These are phyloP conservation scores for Albugo laibachii DNA, from an alignment of 352 stramenopile genomes.

Conservation along the genomic window DNA sequence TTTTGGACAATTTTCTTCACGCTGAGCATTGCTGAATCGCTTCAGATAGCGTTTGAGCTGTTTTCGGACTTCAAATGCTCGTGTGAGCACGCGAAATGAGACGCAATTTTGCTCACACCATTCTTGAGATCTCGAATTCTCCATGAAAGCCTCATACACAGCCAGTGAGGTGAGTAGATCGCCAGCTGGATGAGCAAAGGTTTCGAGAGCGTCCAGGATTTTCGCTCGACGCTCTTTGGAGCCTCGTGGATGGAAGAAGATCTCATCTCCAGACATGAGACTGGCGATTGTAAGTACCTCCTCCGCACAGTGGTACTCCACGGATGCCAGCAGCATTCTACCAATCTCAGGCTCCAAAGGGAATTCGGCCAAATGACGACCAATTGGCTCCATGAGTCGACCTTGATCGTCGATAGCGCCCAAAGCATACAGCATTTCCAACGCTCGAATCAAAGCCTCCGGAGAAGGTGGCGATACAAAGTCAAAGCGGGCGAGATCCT, in stretches of 20 bases:
- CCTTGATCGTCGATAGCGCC: constrained; percentile 36
- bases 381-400: constrained; percentile 57
- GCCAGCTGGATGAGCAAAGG: constrained; percentile 40
- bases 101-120: constrained; percentile 65
- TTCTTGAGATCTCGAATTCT: constrained; percentile 30
- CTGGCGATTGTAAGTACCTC: constrained; percentile 92
- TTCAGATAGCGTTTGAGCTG: constrained; percentile 48
- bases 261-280: constrained; percentile 86
- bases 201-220: constrained; percentile 38
- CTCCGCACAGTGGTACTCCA: constrained; percentile 60
- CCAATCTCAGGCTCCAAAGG: constrained; percentile 85
- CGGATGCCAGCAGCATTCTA: constrained; percentile 44
- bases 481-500: constrained; percentile 67
- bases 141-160: constrained; percentile 54
- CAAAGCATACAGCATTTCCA: constrained; percentile 51
- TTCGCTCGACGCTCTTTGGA: constrained; percentile 49
- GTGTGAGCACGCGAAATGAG: constrained; percentile 26
- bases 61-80: constrained; percentile 40
- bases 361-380: constrained; percentile 93
- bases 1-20: constrained; percentile 7
- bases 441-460: constrained; percentile 41
- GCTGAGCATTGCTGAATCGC: constrained; percentile 15
- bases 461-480: constrained; percentile 59
- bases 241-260: constrained; percentile 37
- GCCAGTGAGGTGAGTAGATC: constrained; percentile 50